Conservation (phyloP, 2,329 filamentous ascomycete genomes). For the Elsinoe fawcettii region DNA sequence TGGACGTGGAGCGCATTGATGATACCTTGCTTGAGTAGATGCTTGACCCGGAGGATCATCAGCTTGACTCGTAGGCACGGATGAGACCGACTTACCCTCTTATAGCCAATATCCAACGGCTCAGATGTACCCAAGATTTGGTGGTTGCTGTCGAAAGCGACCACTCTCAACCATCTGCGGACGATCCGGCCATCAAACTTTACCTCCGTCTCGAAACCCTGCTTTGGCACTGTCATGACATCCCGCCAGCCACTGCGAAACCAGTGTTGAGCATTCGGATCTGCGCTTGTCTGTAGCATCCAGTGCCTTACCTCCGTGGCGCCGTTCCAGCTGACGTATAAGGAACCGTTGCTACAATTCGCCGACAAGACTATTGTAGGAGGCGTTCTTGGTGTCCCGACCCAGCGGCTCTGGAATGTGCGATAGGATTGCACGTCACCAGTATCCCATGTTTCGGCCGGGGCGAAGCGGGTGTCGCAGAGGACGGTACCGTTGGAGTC, state of each 20-base stretch:
- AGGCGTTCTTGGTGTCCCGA: conserved; percentile 19
- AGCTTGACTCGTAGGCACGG: neutral
- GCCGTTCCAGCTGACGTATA: conserved; percentile 26
- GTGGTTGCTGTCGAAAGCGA: conserved; percentile 14
- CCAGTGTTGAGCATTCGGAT: neutral
- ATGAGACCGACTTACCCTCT: neutral
- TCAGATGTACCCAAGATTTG: conserved; percentile 9
- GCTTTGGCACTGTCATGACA: conserved; percentile 16
- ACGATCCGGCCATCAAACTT: conserved; percentile 12
- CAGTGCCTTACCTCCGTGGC: conserved; percentile 23
- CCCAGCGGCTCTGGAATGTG: conserved; percentile 24
- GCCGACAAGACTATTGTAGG: conserved; percentile 17
- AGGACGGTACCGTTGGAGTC: conserved; percentile 21
- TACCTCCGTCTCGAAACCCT: conserved; percentile 22
- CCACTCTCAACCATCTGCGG: conserved; percentile 14
- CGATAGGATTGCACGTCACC: conserved; percentile 26
- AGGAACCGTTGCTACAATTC: conserved; percentile 8
- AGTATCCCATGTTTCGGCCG: conserved; percentile 23
- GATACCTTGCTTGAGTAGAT: neutral
- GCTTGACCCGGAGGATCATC: neutral
- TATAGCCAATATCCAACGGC: neutral
- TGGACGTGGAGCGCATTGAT: neutral
- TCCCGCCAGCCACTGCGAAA: conserved; percentile 19
- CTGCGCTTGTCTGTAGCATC: conserved; percentile 20
- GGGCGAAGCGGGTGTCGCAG: conserved; percentile 25